These are phyloP conservation scores for Magnaporthiopsis poae DNA, from an alignment of 2,329 filamentous ascomycete species.

Conservation along the genomic window DNA sequence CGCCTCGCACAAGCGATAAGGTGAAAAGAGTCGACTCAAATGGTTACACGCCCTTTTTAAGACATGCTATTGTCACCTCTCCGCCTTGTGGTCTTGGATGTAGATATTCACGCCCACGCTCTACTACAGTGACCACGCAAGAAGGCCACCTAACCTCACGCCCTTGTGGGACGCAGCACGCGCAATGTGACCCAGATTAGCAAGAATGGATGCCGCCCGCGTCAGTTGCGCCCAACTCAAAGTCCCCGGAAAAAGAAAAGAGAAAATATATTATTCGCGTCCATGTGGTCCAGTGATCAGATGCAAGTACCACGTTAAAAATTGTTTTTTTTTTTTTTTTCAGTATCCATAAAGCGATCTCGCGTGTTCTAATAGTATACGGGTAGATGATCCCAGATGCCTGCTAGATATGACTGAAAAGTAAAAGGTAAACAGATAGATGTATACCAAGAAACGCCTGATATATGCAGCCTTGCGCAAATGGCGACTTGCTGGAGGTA, in stretches of 20 bases:
- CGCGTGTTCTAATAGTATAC: background rate
- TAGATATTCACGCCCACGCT: background rate
- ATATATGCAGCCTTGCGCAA: constrained; percentile 3
- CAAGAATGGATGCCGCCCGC: background rate
- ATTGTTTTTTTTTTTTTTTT: background rate
- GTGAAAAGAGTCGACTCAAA: background rate
- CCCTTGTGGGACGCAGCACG: background rate
- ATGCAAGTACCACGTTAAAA: background rate
- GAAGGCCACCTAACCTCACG: too few relatives aligned
- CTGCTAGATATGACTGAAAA: background rate
- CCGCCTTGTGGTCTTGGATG: background rate
- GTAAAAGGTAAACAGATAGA: background rate
- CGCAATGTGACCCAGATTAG: background rate
- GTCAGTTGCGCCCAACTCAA: background rate
- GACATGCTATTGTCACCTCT: background rate
- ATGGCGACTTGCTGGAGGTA: background rate
- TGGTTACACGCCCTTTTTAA: background rate
- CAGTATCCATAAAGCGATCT: background rate
- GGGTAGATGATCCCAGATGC: background rate
- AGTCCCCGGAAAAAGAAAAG: background rate
- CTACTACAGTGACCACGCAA: background rate
- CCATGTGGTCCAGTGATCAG: background rate
- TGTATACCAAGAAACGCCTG: background rate
- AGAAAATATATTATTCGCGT: too few relatives aligned
- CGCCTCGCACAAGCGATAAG: background rate